Evolutionary conservation across 129 eudicot genomes (phyloP), one percentile per base, ranked within the genome.

Genomic region (Dittrichia graveolens): DNA sequence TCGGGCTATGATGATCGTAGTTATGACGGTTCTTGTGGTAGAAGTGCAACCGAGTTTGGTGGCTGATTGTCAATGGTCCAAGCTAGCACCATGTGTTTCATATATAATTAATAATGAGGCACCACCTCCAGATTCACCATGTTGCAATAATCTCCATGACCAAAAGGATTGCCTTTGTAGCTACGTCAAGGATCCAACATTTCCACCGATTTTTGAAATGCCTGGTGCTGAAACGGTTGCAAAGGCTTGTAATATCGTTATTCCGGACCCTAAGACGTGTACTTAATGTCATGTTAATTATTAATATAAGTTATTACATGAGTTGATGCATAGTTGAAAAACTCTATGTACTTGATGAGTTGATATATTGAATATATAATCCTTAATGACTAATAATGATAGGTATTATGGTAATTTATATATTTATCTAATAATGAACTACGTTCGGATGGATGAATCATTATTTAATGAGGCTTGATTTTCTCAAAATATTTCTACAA

Each of bases 61-160:
- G n/a, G 35, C 35, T 59, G 48, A 57, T 7, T 72, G 76, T 8
- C 6, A 43, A 7, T 13, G 11, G 6, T 0, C 4, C 6, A 34
- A 72, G 3, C 46, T 72, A 5, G 9, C 0, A 3, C 16, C 76
- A 24, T 71, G 67, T 6, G 55, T 56, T 71, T 4, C 44, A n/a
- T 24, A 24, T 6, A 42, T 46, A 18, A 2, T 4, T 18, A 3
- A 2, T 0, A 13, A 19, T 46, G 5, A 7, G 7, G 40, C 65
- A 43, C 66, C 75, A 24, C 9, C 66, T 19, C 66, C 67, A 24
- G n/a, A n/a, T 43, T 71, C 75, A 19, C 19, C n/a, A 13, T 71
- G 75, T 57, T 71, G 75, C 44, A 31, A 46, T 4, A 12, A 37
- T 66, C 72, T 66, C 0, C 72, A 31, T 4, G 12, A 10, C 13